Conservation (phyloP, 2,329 filamentous ascomycete genomes). For the Claviceps humidiphila region DNA sequence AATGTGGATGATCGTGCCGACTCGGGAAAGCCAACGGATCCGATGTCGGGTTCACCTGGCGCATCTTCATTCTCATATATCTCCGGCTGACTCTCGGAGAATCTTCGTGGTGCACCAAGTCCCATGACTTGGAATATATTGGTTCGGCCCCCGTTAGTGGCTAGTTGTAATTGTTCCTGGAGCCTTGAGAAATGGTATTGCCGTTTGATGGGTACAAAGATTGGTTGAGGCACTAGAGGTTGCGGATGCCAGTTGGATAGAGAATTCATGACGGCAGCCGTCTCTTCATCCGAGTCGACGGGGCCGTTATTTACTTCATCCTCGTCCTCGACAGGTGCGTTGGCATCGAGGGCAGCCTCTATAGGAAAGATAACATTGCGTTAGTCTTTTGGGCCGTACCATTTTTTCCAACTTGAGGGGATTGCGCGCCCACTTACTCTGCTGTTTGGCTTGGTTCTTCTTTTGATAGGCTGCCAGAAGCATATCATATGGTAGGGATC, state of each 20-base stretch:
- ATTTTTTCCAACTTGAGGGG: background rate
- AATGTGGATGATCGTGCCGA: conserved; percentile 33
- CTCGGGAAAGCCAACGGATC: conserved; percentile 23
- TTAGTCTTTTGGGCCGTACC: background rate
- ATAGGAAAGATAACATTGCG: conserved; percentile 10
- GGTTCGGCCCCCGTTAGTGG: conserved; percentile 50
- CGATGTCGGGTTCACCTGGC: conserved; percentile 41
- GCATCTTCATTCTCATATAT: conserved; percentile 39
- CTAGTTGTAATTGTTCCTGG: conserved; percentile 51
- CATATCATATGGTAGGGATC: conserved; percentile 86
- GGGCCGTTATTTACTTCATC: conserved; percentile 67
- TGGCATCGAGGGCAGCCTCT: conserved; percentile 92
- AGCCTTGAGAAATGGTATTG: conserved; percentile 51
- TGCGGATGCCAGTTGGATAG: conserved; percentile 64
- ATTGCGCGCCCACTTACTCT: conserved; percentile 49
- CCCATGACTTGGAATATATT: conserved; percentile 52
- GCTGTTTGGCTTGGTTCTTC: conserved; percentile 97
- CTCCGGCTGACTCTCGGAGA: conserved; percentile 36
- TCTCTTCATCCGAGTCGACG: conserved; percentile 91
- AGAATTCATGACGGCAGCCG: conserved; percentile 73
- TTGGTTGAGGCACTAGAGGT: conserved; percentile 56
- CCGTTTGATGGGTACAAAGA: conserved; percentile 47
- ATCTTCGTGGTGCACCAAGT: conserved; percentile 37
- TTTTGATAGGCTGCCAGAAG: conserved; percentile 80
- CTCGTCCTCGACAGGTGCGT: conserved; percentile 78